Evolutionary conservation across 2,329 filamentous ascomycete species (phyloP), one percentile per base, ranked within the genome.

Genomic region (Neofusicoccum kwambonambiense): DNA sequence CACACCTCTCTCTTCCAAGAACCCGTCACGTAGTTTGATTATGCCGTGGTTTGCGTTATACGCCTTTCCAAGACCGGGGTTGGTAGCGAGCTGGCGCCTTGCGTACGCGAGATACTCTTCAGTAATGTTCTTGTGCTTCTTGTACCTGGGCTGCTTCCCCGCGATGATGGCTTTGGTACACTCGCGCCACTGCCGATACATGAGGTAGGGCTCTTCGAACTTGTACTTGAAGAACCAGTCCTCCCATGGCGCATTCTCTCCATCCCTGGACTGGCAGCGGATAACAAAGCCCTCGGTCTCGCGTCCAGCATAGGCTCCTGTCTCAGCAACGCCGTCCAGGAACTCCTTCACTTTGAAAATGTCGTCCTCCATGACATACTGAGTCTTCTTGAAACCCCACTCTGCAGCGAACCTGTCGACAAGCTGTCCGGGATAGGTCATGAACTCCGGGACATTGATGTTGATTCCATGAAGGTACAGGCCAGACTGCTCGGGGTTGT

Each of bases 221-320:
- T 99, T 99, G 86, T 93, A 99, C 79, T 99, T 99, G 88, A 99
- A 99, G 79, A 99, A 99, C 95, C 95, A 99, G 76, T 99, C 93
- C n/a, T 86, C 80, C 75, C 89, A 95, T 0, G 86, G 84, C 1
- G 76, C 77, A 13, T 76, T 74, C 1, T 78, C 79, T 0, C 81
- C 80, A 34, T 87, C 78, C 74, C 82, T 82, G 82, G 88, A 80
- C 87, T 91, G 84, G 67, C 95, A 98, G 64, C 95, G 89, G 70
- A 99, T 90, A 65, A 99, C 95, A 71, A 99, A 99, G 3, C 95
- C 95, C 78, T 99, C 95, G 0, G 97, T 94, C 70, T 98, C 94
- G 62, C 93, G 90, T 9, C 93, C 94, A 68, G 91, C 89, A 78
- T 96, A 94, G 41, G 91, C 89, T 4, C 95, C 95, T 8, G 92